Evolutionary conservation across 768 basidiomycete species (phyloP).

Genomic region (Pleurotus cornucopiae): DNA sequence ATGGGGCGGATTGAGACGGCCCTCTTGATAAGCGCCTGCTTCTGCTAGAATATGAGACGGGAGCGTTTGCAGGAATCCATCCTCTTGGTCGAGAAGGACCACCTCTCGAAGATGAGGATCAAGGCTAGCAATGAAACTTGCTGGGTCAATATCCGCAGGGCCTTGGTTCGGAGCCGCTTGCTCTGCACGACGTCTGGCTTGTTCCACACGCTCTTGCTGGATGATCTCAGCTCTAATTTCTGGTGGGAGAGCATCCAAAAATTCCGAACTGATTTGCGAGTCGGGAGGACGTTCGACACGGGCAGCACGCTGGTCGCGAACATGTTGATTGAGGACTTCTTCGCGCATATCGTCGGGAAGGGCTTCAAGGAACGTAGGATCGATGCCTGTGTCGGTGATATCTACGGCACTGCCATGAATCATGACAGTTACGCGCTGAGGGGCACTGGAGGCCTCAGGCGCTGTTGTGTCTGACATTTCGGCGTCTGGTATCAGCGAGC

Average conservation of each 20-base stretch:
- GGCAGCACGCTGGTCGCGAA: conserved; percentile 85
- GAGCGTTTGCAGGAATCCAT: conserved; percentile 75
- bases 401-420: conserved; percentile 93
- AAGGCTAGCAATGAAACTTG: conserved; percentile 87
- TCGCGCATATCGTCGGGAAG: conserved; percentile 98
- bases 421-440: conserved; percentile 77
- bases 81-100: conserved; percentile 87
- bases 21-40: conserved; percentile 66
- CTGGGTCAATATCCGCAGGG: conserved; percentile 78
- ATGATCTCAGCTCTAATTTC: conserved; percentile 97
- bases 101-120: conserved; percentile 87
- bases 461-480: conserved; percentile 1
- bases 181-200: conserved; percentile 50
- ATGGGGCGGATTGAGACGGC: conserved; percentile 23
- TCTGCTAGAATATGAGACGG: conserved; percentile 87
- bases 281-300: conserved; percentile 70
- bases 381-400: conserved; percentile 98
- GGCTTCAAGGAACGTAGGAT: conserved; percentile 96
- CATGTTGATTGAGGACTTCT: conserved; percentile 95
- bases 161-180: conserved; percentile 34
- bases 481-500: background rate
- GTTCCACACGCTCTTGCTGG: conserved; percentile 89
- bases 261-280: conserved; percentile 91
- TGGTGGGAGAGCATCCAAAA: conserved; percentile 92
- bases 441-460: conserved; percentile 23